Conservation (phyloP, 176 grass and related monocot genomes). For the Raddia distichophylla region DNA sequence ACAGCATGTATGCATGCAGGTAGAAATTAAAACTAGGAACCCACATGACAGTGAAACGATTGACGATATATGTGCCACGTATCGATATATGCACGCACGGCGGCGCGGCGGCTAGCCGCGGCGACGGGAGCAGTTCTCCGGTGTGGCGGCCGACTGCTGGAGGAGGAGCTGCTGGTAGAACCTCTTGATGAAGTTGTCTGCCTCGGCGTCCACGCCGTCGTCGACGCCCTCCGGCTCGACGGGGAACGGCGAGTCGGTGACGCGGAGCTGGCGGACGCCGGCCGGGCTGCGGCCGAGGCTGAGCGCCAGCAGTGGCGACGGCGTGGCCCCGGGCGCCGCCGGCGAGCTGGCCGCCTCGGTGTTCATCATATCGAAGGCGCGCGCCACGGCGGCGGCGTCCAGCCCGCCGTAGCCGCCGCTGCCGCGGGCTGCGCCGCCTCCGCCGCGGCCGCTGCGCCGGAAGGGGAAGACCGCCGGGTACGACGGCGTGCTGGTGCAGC, state of each 20-base stretch:
- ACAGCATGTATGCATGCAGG: constrained; percentile 34
- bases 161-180: constrained; percentile 79
- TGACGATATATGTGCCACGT: constrained; percentile 11
- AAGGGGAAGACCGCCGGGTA: constrained; percentile 39
- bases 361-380: constrained; percentile 72
- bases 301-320: constrained; percentile 60
- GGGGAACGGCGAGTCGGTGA: constrained; percentile 92
- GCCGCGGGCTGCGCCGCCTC: constrained; percentile 14
- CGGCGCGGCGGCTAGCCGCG: constrained; percentile 16
- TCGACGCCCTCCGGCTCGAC: constrained; percentile 58
- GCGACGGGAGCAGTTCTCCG: constrained; percentile 45
- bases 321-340: constrained; percentile 28
- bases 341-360: not conserved
- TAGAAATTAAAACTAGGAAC: constrained; percentile 47
- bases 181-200: constrained; percentile 65
- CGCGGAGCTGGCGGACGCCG: constrained; percentile 58
- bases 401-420: not conserved
- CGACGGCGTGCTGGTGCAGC: constrained; percentile 79
- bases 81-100: too few relatives aligned
- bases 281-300: constrained; percentile 60
- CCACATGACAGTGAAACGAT: constrained; percentile 36
- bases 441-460: constrained; percentile 34
- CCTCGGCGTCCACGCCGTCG: constrained; percentile 52
- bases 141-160: constrained; percentile 65
- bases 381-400: constrained; percentile 53